Evolutionary conservation across 257 asterid genomes (phyloP).

Genomic region (Nicotiana benthamiana): DNA sequence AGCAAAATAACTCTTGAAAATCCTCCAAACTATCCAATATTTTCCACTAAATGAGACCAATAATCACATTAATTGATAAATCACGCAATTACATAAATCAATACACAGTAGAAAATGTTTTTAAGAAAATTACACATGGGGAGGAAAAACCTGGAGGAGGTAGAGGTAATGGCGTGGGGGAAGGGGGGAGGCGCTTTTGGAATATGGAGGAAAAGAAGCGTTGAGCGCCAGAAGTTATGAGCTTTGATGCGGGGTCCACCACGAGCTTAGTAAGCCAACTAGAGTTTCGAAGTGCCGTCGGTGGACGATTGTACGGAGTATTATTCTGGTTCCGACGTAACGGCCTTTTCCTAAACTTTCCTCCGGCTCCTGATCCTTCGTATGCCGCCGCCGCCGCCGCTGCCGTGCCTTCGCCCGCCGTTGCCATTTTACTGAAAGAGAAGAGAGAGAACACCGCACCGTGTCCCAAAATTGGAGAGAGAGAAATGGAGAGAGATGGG

Average conservation of each 20-base stretch:
- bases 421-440: conserved; percentile 45
- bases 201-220: conserved; percentile 53
- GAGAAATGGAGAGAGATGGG: conserved; percentile 2
- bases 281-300: conserved; percentile 32
- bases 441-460: neutral
- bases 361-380: conserved; percentile 65
- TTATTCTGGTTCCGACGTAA: conserved; percentile 36
- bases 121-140: neutral
- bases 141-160: conserved; percentile 38
- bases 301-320: conserved; percentile 87
- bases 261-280: conserved; percentile 72
- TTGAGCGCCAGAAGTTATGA: conserved; percentile 56
- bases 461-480: neutral
- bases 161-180: conserved; percentile 25
- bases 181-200: conserved; percentile 48
- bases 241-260: conserved; percentile 78
- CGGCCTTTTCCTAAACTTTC: conserved; percentile 63
- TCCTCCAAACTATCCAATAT: neutral
- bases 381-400: conserved; percentile 28
- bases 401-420: conserved; percentile 53
- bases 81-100: neutral
- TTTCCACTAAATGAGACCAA: neutral
- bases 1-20: neutral
- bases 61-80: neutral
- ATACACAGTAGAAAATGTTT: neutral